Percentiles rank a stretch among this genome's conserved stretches.
phyloP scores from a whole-genome alignment of 805 yeast genomes.

The Lipomyces mesembrius region DNA sequence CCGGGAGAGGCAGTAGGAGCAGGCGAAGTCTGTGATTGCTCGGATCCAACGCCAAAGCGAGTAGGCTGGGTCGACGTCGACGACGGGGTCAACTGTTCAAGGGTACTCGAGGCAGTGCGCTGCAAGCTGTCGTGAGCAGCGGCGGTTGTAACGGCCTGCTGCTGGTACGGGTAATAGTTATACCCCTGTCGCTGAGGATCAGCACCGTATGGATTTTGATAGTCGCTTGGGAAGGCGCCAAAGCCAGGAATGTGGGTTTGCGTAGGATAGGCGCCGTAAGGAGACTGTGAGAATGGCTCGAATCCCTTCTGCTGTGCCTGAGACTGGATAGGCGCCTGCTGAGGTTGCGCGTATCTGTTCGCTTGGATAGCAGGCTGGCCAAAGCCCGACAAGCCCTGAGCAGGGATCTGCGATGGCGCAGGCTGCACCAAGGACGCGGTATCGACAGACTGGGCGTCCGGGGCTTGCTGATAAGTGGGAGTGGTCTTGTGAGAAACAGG shows the following conservation, averaged over 20 bases:
- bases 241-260: constrained; percentile 38
- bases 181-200: constrained; percentile 37
- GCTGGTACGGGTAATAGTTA: constrained; percentile 37
- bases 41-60: constrained; percentile 37
- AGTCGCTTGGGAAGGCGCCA: constrained; percentile 38
- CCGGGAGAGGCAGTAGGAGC: constrained; percentile 36
- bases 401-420: constrained; percentile 24
- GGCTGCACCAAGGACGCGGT: constrained; percentile 8
- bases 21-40: constrained; percentile 31
- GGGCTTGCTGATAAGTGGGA: constrained; percentile 18
- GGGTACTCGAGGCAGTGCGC: constrained; percentile 33
- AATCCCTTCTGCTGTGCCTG: constrained; percentile 32
- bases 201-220: constrained; percentile 35
- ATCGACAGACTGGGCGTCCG: constrained; percentile 2
- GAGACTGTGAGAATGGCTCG: constrained; percentile 39
- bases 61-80: constrained; percentile 35
- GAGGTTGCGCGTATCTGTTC: constrained; percentile 24
- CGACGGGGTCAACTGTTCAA: constrained; percentile 37
- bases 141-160: constrained; percentile 21
- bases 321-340: constrained; percentile 26
- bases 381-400: constrained; percentile 32
- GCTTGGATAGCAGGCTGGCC: constrained; percentile 28
- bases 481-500: constrained; percentile 13
- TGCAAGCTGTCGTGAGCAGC: constrained; percentile 32
- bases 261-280: constrained; percentile 36